Evolutionary conservation across 2,329 filamentous ascomycete species (phyloP).

Genomic region (Beauveria sp.): DNA sequence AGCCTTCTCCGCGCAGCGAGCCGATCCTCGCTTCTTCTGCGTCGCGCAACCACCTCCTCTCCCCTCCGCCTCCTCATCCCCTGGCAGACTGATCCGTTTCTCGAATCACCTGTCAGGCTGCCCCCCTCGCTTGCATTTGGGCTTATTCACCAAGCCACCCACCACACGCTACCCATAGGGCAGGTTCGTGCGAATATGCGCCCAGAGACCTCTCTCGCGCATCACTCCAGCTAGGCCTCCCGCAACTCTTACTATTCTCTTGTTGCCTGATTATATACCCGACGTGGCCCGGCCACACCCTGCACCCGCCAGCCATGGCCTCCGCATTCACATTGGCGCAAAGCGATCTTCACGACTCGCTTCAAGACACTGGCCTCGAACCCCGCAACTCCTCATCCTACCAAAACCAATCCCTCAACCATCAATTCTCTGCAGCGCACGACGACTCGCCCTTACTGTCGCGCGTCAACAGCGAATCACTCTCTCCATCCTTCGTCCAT

Average conservation of each 20-base stretch:
- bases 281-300: conserved; percentile 18
- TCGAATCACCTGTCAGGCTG: conserved; percentile 3
- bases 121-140: conserved; percentile 3
- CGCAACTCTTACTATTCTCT: conserved; percentile 8
- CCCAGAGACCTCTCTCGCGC: conserved; percentile 1
- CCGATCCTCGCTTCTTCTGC: not conserved
- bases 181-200: conserved; percentile 5
- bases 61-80: conserved; percentile 1
- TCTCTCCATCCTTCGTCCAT: conserved; percentile 23
- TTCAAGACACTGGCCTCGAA: conserved; percentile 24
- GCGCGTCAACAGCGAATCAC: conserved; percentile 25
- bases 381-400: conserved; percentile 24
- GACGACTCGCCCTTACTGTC: conserved; percentile 38
- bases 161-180: not conserved
- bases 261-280: conserved; percentile 27
- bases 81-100: not conserved
- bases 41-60: not conserved
- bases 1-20: conserved; percentile 6
- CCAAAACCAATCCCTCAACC: conserved; percentile 9
- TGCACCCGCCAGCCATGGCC: conserved; percentile 31
- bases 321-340: conserved; percentile 35
- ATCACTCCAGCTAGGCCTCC: not conserved
- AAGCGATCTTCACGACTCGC: conserved; percentile 30
- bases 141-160: conserved; percentile 4
- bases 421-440: conserved; percentile 21